Percentiles rank a stretch among this genome's conserved stretches.
Conservation (phyloP, 108 stramenopile species). For the Stephanodiscus triporus region DNA sequence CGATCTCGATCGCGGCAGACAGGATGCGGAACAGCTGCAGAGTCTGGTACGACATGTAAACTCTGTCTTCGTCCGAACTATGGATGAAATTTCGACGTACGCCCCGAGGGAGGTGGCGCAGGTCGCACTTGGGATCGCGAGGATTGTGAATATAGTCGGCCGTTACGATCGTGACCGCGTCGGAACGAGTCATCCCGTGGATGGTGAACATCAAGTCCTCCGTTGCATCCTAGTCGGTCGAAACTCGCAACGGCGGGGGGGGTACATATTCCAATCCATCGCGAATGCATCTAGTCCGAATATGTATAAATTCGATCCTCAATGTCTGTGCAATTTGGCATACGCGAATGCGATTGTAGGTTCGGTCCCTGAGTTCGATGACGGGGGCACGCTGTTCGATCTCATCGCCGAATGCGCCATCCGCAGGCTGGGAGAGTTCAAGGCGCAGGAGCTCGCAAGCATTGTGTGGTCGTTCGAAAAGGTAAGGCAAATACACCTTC, state of each 20-base stretch:
- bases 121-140: not conserved
- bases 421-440: conserved; percentile 1
- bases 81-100: not conserved
- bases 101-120: conserved; percentile 5
- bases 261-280: not conserved
- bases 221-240: not conserved
- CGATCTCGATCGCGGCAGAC: too few species aligned
- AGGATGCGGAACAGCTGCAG: not conserved
- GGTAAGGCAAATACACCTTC: not conserved
- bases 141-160: not conserved
- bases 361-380: too few species aligned
- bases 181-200: not conserved
- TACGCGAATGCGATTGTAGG: not conserved
- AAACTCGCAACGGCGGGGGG: not conserved
- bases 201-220: not conserved
- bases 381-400: conserved; percentile 9
- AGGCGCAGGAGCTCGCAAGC: conserved; percentile 9
- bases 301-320: not conserved
- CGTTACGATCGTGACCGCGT: not conserved
- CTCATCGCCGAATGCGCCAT: conserved; percentile 9
- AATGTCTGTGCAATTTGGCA: conserved; percentile 11
- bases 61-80: not conserved
- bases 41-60: not conserved
- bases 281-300: not conserved
- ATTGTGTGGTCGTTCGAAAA: conserved; percentile 20